Percentiles rank a stretch among this genome's conserved stretches.
These are phyloP conservation scores for Balansia obtecta DNA, from an alignment of 2,329 filamentous ascomycete genomes.

Conservation along the genomic window DNA sequence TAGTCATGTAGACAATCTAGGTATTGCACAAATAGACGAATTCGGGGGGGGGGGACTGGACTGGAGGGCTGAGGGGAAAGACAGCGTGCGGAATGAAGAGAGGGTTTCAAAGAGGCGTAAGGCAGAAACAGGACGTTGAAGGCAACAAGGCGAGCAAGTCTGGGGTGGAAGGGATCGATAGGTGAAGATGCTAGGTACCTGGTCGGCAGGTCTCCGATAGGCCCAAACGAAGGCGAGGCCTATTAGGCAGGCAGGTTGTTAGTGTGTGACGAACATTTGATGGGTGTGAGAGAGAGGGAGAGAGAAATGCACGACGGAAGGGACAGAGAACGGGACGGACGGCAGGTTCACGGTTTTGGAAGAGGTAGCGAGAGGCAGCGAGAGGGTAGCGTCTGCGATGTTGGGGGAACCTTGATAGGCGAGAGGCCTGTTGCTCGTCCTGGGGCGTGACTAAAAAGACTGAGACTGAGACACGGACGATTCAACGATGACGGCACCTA, in stretches of 20 bases:
- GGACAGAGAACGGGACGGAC: neutral
- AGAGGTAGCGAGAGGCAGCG: neutral
- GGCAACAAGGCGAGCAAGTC: constrained; percentile 10
- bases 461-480: constrained; percentile 6
- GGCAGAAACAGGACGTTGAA: constrained; percentile 10
- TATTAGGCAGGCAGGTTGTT: constrained; percentile 12
- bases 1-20: constrained; percentile 27
- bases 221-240: constrained; percentile 13
- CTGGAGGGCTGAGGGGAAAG: neutral
- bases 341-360: neutral
- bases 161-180: constrained; percentile 10
- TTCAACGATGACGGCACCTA: neutral
- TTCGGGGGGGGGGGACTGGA: constrained; percentile 4
- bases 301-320: neutral
- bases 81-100: neutral
- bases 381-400: neutral
- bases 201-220: constrained; percentile 20
- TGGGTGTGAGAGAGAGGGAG: neutral
- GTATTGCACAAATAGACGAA: constrained; percentile 6
- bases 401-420: neutral
- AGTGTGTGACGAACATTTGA: constrained; percentile 3
- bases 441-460: constrained; percentile 9
- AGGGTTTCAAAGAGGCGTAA: constrained; percentile 3
- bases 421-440: neutral
- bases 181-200: constrained; percentile 9